A percentile compares a stretch with the other conserved stretches of the same genome.
phyloP scores from a whole-genome alignment of 2,329 filamentous ascomycete species.

The Calonectria pteridis region DNA sequence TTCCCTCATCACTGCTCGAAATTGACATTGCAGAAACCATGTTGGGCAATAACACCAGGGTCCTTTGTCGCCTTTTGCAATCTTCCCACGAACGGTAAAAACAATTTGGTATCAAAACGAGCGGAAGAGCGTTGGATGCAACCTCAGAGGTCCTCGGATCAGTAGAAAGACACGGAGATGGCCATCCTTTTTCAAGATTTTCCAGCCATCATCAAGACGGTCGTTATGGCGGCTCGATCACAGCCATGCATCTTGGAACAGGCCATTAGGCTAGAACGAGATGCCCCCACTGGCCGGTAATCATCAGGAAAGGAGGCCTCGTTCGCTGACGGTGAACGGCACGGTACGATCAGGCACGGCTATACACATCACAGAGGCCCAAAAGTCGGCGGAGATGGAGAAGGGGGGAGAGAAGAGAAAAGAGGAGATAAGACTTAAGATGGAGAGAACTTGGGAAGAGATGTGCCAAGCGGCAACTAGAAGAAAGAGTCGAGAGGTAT shows the following conservation, averaged over 20 bases:
- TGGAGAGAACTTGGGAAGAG: background rate
- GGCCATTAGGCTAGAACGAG: background rate
- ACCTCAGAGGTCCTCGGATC: background rate
- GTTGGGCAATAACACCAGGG: background rate
- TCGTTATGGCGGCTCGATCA: background rate
- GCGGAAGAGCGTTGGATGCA: background rate
- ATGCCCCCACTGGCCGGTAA: background rate
- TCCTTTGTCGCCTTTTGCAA: background rate
- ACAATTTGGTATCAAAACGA: background rate
- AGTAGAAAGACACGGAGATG: background rate
- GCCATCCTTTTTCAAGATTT: background rate
- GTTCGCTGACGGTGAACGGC: background rate
- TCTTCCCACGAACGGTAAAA: background rate
- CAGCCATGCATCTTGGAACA: no score
- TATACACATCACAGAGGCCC: background rate
- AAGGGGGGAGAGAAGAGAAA: conserved; percentile 11
- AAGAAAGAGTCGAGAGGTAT: background rate
- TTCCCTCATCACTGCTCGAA: background rate
- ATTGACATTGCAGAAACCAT: background rate
- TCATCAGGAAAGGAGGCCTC: background rate
- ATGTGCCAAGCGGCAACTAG: background rate
- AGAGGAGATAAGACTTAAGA: background rate
- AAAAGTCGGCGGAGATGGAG: background rate
- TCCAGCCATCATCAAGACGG: background rate
- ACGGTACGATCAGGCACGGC: background rate